A percentile compares a stretch with the other conserved stretches of the same genome.
Conservation (phyloP, 371 early-diverging fungal genomes). For the Apophysomyces sp. region DNA sequence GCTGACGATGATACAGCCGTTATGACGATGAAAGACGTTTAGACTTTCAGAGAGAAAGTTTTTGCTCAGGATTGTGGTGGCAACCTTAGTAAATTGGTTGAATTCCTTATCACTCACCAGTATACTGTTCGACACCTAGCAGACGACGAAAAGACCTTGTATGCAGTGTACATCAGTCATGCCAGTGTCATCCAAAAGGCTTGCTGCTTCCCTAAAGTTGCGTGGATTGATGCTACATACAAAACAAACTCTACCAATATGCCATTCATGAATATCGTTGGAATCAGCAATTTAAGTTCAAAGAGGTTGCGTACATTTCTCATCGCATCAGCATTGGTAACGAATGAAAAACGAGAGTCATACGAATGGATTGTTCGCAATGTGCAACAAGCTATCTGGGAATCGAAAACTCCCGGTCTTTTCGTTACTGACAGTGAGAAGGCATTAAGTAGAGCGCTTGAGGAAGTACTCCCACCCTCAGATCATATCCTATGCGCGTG, state of each 20-base stretch:
- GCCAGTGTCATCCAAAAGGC: background rate
- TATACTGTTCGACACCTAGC: background rate
- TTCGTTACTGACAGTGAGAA: background rate
- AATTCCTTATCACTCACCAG: background rate
- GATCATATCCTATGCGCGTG: conserved; percentile 1
- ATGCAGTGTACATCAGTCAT: background rate
- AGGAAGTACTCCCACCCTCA: background rate
- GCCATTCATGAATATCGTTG: conserved; percentile 31
- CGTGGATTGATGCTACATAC: conserved; percentile 45
- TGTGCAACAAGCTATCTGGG: background rate
- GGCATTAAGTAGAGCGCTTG: background rate
- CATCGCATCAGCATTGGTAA: background rate
- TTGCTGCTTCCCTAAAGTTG: background rate
- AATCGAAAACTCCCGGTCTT: background rate
- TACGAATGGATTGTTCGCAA: background rate
- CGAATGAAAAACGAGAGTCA: background rate
- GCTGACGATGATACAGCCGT: background rate
- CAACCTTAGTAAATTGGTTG: background rate
- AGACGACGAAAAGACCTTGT: background rate
- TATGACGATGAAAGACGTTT: background rate
- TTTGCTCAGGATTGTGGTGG: background rate
- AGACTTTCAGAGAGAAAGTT: background rate
- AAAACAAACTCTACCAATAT: conserved; percentile 46
- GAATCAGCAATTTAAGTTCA: conserved; percentile 2
- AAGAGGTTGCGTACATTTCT: background rate